Conservation (phyloP, 768 basidiomycete genomes). For the Rhizopogon salebrosus region DNA sequence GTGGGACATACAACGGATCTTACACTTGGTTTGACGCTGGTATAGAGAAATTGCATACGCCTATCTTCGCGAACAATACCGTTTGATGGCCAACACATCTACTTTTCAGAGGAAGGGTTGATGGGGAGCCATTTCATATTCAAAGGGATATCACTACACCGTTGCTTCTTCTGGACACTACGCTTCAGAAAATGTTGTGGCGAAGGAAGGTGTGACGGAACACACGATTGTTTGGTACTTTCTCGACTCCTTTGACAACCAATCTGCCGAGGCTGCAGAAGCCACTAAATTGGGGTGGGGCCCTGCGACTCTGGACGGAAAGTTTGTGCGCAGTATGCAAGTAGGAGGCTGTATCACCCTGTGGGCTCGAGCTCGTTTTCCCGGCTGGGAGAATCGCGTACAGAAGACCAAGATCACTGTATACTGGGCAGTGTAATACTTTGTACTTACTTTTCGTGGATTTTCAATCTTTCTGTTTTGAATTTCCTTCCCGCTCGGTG, state of each 20-base stretch:
- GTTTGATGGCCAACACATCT: neutral
- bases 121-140: neutral
- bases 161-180: neutral
- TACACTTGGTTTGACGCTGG: neutral
- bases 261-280: neutral
- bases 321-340: too few relatives aligned
- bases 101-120: too few relatives aligned
- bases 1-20: neutral
- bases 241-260: neutral
- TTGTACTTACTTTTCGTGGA: too few relatives aligned
- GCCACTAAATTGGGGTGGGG: too few relatives aligned
- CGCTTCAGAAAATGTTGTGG: neutral
- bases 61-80: neutral
- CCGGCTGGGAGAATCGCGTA: too few relatives aligned
- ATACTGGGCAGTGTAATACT: neutral
- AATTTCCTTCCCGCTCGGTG: too few relatives aligned
- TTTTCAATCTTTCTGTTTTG: too few relatives aligned
- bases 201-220: neutral
- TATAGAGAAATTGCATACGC: neutral
- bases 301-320: too few relatives aligned
- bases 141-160: neutral
- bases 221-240: conserved; percentile 2
- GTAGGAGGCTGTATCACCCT: too few relatives aligned
- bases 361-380: too few relatives aligned
- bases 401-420: too few relatives aligned